phyloP scores from a whole-genome alignment of 169 alveolate genomes.

The Besnoitia besnoiti region DNA sequence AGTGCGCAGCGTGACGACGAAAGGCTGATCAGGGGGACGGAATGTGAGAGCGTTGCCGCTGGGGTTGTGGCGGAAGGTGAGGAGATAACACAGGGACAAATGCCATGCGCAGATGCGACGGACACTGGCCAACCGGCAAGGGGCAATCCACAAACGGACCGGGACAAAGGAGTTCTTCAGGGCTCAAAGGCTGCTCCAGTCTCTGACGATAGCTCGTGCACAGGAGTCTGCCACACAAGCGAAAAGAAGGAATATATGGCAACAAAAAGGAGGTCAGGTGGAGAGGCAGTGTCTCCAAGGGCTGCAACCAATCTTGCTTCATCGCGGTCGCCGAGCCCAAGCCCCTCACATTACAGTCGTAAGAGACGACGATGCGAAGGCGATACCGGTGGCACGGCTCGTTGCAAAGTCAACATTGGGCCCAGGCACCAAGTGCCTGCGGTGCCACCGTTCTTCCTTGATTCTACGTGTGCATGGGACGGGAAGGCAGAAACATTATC shows the following conservation, averaged over 20 bases:
- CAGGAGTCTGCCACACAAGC: neutral
- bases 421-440: constrained; percentile 82
- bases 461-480: constrained; percentile 14
- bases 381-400: neutral
- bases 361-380: constrained; percentile 17
- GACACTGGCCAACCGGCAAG: neutral
- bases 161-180: neutral
- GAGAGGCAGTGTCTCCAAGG: neutral
- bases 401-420: constrained; percentile 79
- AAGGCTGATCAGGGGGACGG: neutral
- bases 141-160: neutral
- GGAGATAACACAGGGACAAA: neutral
- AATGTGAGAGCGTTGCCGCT: neutral
- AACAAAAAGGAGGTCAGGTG: neutral
- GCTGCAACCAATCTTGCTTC: neutral
- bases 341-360: constrained; percentile 26
- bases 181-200: neutral
- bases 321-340: constrained; percentile 19
- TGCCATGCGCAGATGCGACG: neutral
- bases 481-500: neutral
- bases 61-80: neutral
- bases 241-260: constrained; percentile 39
- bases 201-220: neutral
- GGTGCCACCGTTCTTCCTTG: constrained; percentile 83
- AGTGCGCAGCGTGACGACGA: neutral